Evolutionary conservation across 2,329 filamentous ascomycete genomes (phyloP).

Genomic region (Fusarium sp.): DNA sequence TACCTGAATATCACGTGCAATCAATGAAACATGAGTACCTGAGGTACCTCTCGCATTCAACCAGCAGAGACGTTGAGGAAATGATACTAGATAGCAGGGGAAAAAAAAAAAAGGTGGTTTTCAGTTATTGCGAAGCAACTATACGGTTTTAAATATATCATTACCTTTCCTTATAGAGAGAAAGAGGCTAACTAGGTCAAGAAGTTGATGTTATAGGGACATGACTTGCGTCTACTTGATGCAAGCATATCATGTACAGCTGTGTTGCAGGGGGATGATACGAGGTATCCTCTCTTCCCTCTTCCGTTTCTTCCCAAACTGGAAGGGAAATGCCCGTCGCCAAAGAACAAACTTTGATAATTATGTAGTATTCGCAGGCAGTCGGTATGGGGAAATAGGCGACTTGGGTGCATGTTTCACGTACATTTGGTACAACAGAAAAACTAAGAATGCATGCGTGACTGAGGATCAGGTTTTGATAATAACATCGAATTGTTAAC

Average conservation of each 20-base stretch:
- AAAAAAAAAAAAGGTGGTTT: not conserved
- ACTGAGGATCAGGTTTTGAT: no score
- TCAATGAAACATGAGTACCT: not conserved
- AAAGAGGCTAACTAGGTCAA: not conserved
- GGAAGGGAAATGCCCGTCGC: not conserved
- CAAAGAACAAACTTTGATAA: not conserved
- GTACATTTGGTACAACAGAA: not conserved
- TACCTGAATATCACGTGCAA: conserved; percentile 10
- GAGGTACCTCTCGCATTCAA: not conserved
- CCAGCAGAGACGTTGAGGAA: no score
- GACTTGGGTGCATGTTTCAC: not conserved
- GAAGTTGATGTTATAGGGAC: not conserved
- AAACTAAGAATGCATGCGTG: not conserved
- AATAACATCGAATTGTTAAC: not conserved
- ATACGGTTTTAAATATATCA: not conserved
- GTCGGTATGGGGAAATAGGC: not conserved
- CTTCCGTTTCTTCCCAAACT: not conserved
- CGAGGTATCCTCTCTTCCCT: not conserved
- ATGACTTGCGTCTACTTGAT: not conserved
- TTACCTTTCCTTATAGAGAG: not conserved
- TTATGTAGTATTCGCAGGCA: not conserved
- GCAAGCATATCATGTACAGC: not conserved
- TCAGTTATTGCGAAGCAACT: not conserved
- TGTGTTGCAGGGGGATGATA: not conserved
- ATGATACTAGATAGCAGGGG: no score